Evolutionary conservation across 441 rosid species (phyloP), one percentile per base, ranked within the genome.

Genomic region (Aquilaria agallochum): DNA sequence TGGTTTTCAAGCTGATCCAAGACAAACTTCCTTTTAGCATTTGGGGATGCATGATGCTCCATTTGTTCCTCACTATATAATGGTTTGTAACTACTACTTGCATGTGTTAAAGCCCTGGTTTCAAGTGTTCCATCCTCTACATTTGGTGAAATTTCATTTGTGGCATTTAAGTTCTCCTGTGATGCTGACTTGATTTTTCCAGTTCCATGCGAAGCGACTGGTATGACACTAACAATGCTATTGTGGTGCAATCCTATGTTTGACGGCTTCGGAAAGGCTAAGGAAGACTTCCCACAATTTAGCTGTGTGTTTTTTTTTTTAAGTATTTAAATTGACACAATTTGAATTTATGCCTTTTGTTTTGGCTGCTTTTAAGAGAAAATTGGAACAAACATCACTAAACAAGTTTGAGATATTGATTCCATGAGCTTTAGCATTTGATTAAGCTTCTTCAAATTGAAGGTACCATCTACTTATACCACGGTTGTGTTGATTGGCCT

Each of bases 161-260:
- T 49, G 53, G 59, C 33, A 32, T 31, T 40, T 30, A 14, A 14
- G 56, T 64, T 56, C 32, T 59, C 60, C 57, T 74, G 47, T 52
- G 65, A 65, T 46, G 56, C 48, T 27, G 53, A 53, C 54, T 75
- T 63, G 55, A 60, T 47, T 53, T 52, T 68, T 65, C 53, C 67
- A 46, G 63, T 63, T 45, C 65, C 74, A 64, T 15, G 68, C 60
- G 20, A 60, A 56, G 66, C 67, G 60, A 58, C 30, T 42, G 71
- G 69, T 63, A 61, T 30, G 54, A 69, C 58, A 32, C 67, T 78
- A 53, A 78, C 63, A 59, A 83, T 62, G 71, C 81, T 82, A 63
- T 86, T 86, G 58, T 81, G 78, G 79, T 86, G 87, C 72, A 86
- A 71, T 63, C 92, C 87, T 55, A 86, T 78, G 50, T 87, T 83